Percentiles rank a stretch among this genome's conserved stretches.
These are phyloP conservation scores for Pyrenophora seminiperda DNA, from an alignment of 2,329 filamentous ascomycete species.

Conservation along the genomic window DNA sequence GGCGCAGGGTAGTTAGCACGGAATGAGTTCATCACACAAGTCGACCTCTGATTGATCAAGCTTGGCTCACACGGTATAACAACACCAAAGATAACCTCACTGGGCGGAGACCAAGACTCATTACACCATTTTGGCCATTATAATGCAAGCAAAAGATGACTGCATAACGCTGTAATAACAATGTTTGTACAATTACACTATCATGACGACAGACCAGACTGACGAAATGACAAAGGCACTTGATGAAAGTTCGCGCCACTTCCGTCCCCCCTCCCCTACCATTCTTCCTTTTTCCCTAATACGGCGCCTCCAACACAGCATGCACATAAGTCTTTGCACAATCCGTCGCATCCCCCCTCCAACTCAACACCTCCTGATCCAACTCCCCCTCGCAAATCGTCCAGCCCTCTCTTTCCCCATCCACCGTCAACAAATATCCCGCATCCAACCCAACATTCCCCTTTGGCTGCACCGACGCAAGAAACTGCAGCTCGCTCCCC, in stretches of 20 bases:
- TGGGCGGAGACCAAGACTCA: too few species aligned
- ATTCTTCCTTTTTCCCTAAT: slow-evolving; percentile 26
- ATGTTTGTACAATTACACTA: too few species aligned
- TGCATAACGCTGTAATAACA: too few species aligned
- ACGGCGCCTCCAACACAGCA: slow-evolving; percentile 46
- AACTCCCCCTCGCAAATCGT: slow-evolving; percentile 45
- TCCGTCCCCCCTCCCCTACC: background rate
- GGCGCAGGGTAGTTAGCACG: slow-evolving; percentile 54
- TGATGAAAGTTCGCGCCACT: background rate
- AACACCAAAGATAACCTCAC: too few species aligned
- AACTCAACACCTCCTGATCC: slow-evolving; percentile 43
- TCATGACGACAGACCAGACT: too few species aligned
- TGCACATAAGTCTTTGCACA: slow-evolving; percentile 48
- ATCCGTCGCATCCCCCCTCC: slow-evolving; percentile 44
- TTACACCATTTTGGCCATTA: too few species aligned
- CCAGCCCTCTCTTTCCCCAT: slow-evolving; percentile 47
- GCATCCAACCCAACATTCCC: slow-evolving; percentile 44
- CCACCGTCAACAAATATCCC: slow-evolving; percentile 48
- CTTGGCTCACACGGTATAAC: background rate
- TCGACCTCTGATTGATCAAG: background rate
- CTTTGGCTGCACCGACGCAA: slow-evolving; percentile 32
- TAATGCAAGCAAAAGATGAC: too few species aligned
- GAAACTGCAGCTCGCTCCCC: slow-evolving; percentile 41
- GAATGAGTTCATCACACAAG: background rate
- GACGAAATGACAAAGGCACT: too few species aligned